Conservation (phyloP, 1,284 basidiomycete species). For the Microbotryum lychnidis-dioicae region DNA sequence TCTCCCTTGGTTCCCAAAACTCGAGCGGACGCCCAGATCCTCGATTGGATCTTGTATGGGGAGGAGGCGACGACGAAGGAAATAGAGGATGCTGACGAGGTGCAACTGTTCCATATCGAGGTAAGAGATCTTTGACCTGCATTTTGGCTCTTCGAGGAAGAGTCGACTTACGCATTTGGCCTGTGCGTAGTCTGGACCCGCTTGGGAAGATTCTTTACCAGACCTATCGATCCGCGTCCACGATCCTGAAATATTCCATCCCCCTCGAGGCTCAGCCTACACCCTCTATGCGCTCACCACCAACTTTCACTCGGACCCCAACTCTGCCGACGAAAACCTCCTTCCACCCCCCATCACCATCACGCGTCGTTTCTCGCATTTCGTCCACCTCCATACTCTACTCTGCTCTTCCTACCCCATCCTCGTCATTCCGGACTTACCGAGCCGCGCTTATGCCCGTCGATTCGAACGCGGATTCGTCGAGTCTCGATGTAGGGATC, state of each 20-base stretch:
- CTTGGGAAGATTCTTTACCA: constrained; percentile 63
- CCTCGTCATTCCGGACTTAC: constrained; percentile 67
- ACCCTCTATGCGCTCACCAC: constrained; percentile 57
- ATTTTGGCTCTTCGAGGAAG: too few species aligned
- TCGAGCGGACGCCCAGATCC: not conserved
- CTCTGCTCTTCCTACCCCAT: constrained; percentile 60
- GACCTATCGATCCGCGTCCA: constrained; percentile 66
- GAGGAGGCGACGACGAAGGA: constrained; percentile 2
- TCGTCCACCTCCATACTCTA: constrained; percentile 64
- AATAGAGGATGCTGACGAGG: constrained; percentile 41
- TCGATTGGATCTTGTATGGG: constrained; percentile 10
- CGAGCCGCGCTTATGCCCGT: constrained; percentile 72
- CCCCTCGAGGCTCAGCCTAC: constrained; percentile 57
- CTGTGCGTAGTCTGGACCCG: constrained; percentile 39
- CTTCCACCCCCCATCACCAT: constrained; percentile 58
- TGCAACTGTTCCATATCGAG: constrained; percentile 46
- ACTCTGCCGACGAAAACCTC: too few species aligned
- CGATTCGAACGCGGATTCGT: constrained; percentile 71
- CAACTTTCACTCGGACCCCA: not conserved
- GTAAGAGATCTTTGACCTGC: constrained; percentile 42
- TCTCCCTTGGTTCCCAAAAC: too few species aligned
- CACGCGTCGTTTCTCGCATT: constrained; percentile 71
- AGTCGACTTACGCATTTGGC: not conserved
- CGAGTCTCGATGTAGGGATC: constrained; percentile 65
- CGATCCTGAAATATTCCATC: constrained; percentile 58